Percentiles rank a stretch among this genome's conserved stretches.
Conservation (phyloP, 192 early-diverging fungal genomes). For the Coemansia sp. region DNA sequence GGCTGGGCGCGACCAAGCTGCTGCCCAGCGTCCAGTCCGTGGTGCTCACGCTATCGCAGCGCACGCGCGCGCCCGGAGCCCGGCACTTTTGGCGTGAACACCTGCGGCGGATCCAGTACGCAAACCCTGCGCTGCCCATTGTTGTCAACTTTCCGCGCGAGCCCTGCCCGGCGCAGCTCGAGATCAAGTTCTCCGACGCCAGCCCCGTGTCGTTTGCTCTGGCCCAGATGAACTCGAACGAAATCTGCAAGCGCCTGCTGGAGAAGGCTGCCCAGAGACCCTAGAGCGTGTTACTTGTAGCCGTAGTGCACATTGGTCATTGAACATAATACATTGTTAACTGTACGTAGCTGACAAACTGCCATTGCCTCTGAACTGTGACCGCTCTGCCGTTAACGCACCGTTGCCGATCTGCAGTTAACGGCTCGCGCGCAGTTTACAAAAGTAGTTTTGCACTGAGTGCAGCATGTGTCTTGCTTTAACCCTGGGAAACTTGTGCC, state of each 20-base stretch:
- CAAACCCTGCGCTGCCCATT: slow-evolving; percentile 45
- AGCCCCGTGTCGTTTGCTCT: slow-evolving; percentile 21
- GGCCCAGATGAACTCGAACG: slow-evolving; percentile 36
- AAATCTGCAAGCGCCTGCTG: slow-evolving; percentile 41
- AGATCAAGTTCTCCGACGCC: slow-evolving; percentile 37
- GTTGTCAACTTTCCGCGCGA: slow-evolving; percentile 44
- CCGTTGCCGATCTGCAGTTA: not conserved
- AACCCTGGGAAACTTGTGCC: no score
- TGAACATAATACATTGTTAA: not conserved
- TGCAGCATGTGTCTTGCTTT: no score
- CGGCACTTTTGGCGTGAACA: slow-evolving; percentile 53
- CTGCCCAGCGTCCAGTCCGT: slow-evolving; percentile 36
- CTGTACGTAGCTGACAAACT: not conserved
- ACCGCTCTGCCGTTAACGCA: not conserved
- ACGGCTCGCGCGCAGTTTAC: not conserved
- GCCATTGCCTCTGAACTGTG: not conserved
- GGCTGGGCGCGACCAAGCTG: slow-evolving; percentile 34
- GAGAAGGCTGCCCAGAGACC: slow-evolving; percentile 5
- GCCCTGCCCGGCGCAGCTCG: slow-evolving; percentile 44
- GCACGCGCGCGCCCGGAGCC: slow-evolving; percentile 44
- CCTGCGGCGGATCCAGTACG: slow-evolving; percentile 49
- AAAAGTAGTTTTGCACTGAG: not conserved
- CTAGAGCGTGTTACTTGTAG: not conserved
- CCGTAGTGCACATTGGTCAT: no score
- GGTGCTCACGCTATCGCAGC: slow-evolving; percentile 51